These are phyloP conservation scores for Calonectria hawksworthii DNA, from an alignment of 2,329 filamentous ascomycete species.

Conservation along the genomic window DNA sequence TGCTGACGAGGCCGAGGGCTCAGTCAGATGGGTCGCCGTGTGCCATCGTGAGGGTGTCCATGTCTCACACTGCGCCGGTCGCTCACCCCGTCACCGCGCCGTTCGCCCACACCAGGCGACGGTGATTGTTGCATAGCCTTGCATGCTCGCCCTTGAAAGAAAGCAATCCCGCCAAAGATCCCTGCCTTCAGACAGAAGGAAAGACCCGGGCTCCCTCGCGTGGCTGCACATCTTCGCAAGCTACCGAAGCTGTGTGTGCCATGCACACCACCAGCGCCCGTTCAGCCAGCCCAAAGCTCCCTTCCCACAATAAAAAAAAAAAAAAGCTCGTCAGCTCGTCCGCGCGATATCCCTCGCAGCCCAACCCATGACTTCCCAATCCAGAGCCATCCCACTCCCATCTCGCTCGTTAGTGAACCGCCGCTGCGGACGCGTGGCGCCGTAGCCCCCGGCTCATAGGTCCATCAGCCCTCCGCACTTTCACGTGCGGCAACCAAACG, in stretches of 20 bases:
- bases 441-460: constrained; percentile 38
- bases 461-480: constrained; percentile 33
- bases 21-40: constrained; percentile 47
- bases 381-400: constrained; percentile 34
- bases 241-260: constrained; percentile 6
- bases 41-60: constrained; percentile 42
- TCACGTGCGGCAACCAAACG: constrained; percentile 40
- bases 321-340: constrained; percentile 36
- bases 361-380: constrained; percentile 46
- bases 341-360: constrained; percentile 30
- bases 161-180: not conserved
- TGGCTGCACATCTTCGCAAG: constrained; percentile 30
- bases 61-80: constrained; percentile 44
- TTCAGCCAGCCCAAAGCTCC: not conserved
- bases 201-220: not conserved
- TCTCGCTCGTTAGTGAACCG: constrained; percentile 30
- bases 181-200: not conserved
- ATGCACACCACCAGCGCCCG: not conserved
- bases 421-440: constrained; percentile 43
- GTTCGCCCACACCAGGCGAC: constrained; percentile 13
- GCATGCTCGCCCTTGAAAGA: constrained; percentile 16
- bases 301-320: too few species aligned
- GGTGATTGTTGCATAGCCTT: constrained; percentile 10
- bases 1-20: constrained; percentile 36
- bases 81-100: constrained; percentile 34